These are phyloP conservation scores for Colletotrichum siamense DNA, from an alignment of 2,329 filamentous ascomycete genomes.

Conservation along the genomic window DNA sequence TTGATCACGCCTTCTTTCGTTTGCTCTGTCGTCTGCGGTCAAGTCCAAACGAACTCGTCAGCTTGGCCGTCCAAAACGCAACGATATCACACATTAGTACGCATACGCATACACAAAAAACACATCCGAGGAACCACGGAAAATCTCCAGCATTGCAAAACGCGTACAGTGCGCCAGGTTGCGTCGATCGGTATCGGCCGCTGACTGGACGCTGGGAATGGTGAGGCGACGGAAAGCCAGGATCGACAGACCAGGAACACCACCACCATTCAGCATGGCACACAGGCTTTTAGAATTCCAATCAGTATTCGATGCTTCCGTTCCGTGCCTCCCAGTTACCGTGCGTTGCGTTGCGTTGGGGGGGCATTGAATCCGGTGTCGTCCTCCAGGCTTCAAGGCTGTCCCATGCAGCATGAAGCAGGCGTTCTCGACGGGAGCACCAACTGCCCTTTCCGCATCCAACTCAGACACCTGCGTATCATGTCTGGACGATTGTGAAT, in stretches of 20 bases:
- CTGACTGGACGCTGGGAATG: neutral
- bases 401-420: conserved; percentile 10
- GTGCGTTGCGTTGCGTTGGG: neutral
- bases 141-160: neutral
- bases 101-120: neutral
- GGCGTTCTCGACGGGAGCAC: conserved; percentile 2
- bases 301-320: neutral
- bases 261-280: neutral
- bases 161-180: neutral
- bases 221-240: neutral
- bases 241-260: neutral
- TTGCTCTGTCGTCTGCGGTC: neutral
- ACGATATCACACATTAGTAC: neutral
- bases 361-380: neutral
- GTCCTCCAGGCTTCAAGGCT: neutral
- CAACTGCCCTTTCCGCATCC: neutral
- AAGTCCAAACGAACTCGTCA: neutral
- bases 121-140: neutral
- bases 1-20: neutral
- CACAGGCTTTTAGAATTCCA: neutral
- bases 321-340: neutral
- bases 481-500: neutral
- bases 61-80: neutral
- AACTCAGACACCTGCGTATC: conserved; percentile 5
- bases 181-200: neutral